Evolutionary conservation across 2,329 filamentous ascomycete species (phyloP), one percentile per base, ranked within the genome.

Genomic region (Ophiostoma ips): DNA sequence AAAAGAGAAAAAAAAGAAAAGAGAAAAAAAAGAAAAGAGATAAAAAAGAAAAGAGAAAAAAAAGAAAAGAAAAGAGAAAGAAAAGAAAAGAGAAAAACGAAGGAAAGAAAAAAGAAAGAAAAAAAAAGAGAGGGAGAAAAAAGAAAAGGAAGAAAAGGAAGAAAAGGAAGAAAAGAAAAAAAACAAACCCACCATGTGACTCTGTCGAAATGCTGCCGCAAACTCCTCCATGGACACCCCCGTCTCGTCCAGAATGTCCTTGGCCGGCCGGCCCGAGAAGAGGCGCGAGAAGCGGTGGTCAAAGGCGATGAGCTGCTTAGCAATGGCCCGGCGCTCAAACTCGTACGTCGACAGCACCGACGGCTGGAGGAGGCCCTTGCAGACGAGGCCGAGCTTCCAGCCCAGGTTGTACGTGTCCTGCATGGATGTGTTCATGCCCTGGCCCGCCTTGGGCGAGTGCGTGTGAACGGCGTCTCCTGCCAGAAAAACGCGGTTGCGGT

Each of bases 391-490:
- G 5, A 73, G 59, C 56, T 73, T 71, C 68, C 68, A 70, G 3
- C 64, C 67, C 1, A 71, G 63, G 37, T 71, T 71, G 55, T 67
- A 69, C 0, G 67, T 50, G 60, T 81, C 77, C 56, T 78, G 74
- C 70, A 81, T 77, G 21, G 66, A 70, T 2, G 78, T 71, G 54
- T 81, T 81, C 75, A 80, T 79, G 10, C 77, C 76, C 59, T 78
- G 75, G 3, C 73, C 73, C 2, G 72, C 73, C 58, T 77, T 77
- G 3, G 73, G 73, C 6, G 59, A 60, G 55, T 69, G 64, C 0
- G 65, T 68, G 55, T 69, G 67, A 2, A 72, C 69, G 2, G 74
- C 76, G 59, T 81, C 40, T 43, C 77, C 77, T 1, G 75, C 73
- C 5, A 81, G 65, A 59, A 83, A 83, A 13, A 83, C 66, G 4